Evolutionary conservation across 139 green algal species (phyloP), one percentile per base, ranked within the genome.

Genomic region (Prasinococcaceae sp.): DNA sequence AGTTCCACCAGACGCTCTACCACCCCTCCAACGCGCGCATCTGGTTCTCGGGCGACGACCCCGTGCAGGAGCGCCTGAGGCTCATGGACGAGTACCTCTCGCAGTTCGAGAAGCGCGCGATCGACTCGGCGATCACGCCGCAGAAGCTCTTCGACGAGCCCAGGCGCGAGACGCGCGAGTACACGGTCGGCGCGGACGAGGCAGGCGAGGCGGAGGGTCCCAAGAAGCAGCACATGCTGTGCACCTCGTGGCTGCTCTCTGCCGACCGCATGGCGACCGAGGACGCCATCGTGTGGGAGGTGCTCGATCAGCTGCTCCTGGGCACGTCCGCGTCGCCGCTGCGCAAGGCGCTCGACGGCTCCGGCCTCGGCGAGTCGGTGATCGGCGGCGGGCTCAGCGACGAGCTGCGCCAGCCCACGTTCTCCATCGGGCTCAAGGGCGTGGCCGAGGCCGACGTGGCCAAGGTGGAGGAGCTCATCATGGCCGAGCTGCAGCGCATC

Each of bases 11-110:
- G 12, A 75, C 80, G 23, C 96, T 95, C 74, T 97, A 96, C 72
- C 88, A 96, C 78, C 88, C 88, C 39, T 80, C 55, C 64, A 94
- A 94, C 58, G 71, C 84, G 2, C 69, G 87, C 30, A 86, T 98
- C 75, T 98, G 90, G 90, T 95, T 97, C 77, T 96, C 94, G 51
- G 90, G 90, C 27, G 87, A 98, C 50, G 90, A 98, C 52, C 68
- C 82, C 14, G 69, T 84, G 0, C 60, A 82, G 38, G 74, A 93
- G 72, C 79, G 90, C 22, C 79, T 98, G 46, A 44, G 64, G 37
- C 66, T 90, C 33, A 63, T 97, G 32, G 68, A 68, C 39, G 46
- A 43, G 23, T 93, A 84, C 65, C 76, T 98, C 20, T 39, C 69
- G 40, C 70, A 84, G 56, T 94, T 93, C 63, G 83, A 94, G 36